Evolutionary conservation across 208 protist genomes (phyloP).

Genomic region (Zelonia costaricensis): DNA sequence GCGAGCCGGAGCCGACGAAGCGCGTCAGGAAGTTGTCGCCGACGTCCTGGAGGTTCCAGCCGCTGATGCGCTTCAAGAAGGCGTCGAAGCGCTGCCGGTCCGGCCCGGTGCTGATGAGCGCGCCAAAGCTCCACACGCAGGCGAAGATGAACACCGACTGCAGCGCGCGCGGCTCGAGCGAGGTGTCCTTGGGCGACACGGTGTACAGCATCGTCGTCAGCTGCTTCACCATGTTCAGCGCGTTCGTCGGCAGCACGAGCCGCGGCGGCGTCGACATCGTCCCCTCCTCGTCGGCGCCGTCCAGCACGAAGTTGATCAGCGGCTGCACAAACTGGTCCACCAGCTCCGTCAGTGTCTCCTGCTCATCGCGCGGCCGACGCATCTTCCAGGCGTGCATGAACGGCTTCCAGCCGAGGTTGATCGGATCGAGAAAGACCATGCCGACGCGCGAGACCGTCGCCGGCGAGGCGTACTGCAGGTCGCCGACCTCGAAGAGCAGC

Average conservation of each 20-base stretch:
- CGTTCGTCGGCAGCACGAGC: slow-evolving; percentile 84
- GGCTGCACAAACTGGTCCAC: slow-evolving; percentile 94
- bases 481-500: slow-evolving; percentile 98
- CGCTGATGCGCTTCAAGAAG: slow-evolving; percentile 94
- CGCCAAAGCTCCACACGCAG: slow-evolving; percentile 97
- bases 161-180: slow-evolving; percentile 88
- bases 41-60: slow-evolving; percentile 92
- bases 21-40: slow-evolving; percentile 90
- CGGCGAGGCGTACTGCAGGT: slow-evolving; percentile 99
- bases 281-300: slow-evolving; percentile 88
- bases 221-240: slow-evolving; percentile 95
- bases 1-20: slow-evolving; percentile 89
- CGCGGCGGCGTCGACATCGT: slow-evolving; percentile 65
- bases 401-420: slow-evolving; percentile 97
- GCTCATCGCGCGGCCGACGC: slow-evolving; percentile 82
- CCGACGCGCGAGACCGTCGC: slow-evolving; percentile 99
- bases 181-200: slow-evolving; percentile 65
- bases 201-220: slow-evolving; percentile 92
- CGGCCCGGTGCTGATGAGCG: slow-evolving; percentile 67
- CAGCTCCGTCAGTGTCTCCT: slow-evolving; percentile 90
- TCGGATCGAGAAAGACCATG: slow-evolving; percentile 99
- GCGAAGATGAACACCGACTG: slow-evolving; percentile 96
- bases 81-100: slow-evolving; percentile 94
- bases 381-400: slow-evolving; percentile 94
- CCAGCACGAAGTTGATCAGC: slow-evolving; percentile 92